Evolutionary conservation across 179 eudicot species (phyloP).

Genomic region (Actinidia arguta): DNA sequence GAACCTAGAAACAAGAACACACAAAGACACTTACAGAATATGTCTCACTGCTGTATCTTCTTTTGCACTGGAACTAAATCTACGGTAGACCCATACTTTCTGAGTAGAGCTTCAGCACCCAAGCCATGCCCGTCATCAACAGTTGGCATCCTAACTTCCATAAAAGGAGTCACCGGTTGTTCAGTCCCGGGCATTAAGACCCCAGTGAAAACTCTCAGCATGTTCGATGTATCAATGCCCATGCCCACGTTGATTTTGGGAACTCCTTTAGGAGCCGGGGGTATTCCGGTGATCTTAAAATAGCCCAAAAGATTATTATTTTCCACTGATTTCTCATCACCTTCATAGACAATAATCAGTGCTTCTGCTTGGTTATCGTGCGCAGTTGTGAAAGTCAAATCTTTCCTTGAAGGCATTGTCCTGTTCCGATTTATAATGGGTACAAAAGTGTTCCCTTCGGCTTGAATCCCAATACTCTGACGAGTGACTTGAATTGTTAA

Average conservation of each 20-base stretch:
- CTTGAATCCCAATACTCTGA: conserved; percentile 68
- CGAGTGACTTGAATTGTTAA: conserved; percentile 89
- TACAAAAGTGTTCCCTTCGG: conserved; percentile 61
- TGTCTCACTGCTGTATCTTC: conserved; percentile 38
- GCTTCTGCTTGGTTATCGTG: conserved; percentile 81
- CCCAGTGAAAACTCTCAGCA: conserved; percentile 70
- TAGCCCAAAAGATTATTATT: conserved; percentile 79
- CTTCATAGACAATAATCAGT: conserved; percentile 78
- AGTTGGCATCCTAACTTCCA: conserved; percentile 95
- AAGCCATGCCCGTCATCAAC: conserved; percentile 92
- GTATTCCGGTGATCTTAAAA: conserved; percentile 78
- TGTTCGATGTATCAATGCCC: conserved; percentile 86
- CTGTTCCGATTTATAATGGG: conserved; percentile 75
- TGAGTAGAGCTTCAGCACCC: conserved; percentile 77
- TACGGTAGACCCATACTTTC: conserved; percentile 58
- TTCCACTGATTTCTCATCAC: conserved; percentile 56
- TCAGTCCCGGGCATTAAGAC: conserved; percentile 63
- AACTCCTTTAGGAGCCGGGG: conserved; percentile 73
- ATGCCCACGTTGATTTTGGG: conserved; percentile 78
- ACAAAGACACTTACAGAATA: neutral
- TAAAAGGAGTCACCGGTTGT: conserved; percentile 54
- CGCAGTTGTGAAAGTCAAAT: conserved; percentile 71
- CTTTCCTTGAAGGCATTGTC: conserved; percentile 72
- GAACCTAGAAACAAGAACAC: neutral
- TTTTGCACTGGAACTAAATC: conserved; percentile 62